Evolutionary conservation across 805 yeast genomes (phyloP).

Genomic region (Vanderwaltozyma yarrowii): DNA sequence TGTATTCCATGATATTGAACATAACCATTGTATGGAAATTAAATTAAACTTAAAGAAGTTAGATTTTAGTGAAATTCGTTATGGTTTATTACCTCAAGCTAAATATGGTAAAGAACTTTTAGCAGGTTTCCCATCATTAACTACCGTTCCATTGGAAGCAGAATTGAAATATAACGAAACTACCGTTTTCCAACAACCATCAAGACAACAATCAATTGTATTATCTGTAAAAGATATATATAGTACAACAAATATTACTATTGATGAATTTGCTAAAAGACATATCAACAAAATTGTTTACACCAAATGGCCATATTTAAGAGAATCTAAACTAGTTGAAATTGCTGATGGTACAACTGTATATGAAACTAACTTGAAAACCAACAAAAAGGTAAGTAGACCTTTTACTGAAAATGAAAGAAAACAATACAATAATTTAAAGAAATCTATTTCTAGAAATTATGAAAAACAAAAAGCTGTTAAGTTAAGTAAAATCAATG

Average conservation of each 20-base stretch:
- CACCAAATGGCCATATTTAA: conserved; percentile 83
- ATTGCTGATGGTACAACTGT: conserved; percentile 46
- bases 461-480: conserved; percentile 55
- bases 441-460: conserved; percentile 31
- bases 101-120: conserved; percentile 56
- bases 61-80: conserved; percentile 29
- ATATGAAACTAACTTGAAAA: conserved; percentile 25
- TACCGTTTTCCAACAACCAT: conserved; percentile 73
- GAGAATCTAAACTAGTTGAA: conserved; percentile 63
- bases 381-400: conserved; percentile 27
- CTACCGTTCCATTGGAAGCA: conserved; percentile 51
- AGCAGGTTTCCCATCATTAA: conserved; percentile 86
- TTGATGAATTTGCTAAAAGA: conserved; percentile 56
- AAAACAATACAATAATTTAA: conserved; percentile 36
- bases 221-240: conserved; percentile 48
- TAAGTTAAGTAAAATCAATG: conserved; percentile 40
- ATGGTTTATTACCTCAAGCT: conserved; percentile 59
- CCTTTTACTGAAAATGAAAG: conserved; percentile 39
- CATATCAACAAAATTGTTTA: conserved; percentile 55
- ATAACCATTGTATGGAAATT: conserved; percentile 66
- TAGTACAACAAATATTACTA: conserved; percentile 37
- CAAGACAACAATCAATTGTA: conserved; percentile 73
- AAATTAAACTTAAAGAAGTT: conserved; percentile 43
- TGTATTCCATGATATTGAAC: conserved; percentile 65
- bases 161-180: conserved; percentile 53